Base-by-base conservation (phyloP, 2,329 filamentous ascomycete species). In the Paracamarosporium sp. region DNA sequence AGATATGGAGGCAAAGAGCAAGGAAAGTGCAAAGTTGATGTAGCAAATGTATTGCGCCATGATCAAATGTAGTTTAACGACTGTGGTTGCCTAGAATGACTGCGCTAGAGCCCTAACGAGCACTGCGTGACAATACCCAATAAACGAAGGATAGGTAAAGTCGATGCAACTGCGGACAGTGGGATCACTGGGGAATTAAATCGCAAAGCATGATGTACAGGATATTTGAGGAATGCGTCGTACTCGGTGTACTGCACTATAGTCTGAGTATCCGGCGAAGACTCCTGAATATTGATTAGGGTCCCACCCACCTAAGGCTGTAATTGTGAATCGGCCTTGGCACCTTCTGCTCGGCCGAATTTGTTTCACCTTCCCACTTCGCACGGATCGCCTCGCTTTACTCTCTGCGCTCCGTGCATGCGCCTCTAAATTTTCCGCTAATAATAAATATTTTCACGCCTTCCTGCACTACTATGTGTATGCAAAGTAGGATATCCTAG, bases 31-130 rank as follows among this genome's bases (percentile, higher is more conserved):
- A 45, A 52, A 59, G 45, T 40, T 43, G 40, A 59, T 30, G 25
- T 31, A 48, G 47, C 33, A 43, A 56, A 38, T 52, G 50, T 62
- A 52, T 46, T 53, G 27, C 27, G 50, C 31, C 59, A 59, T 62
- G 35, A 47, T 53, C 15, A 43, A 38, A 38, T 40, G 44, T 12
- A 33, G 6, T 13, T n/a, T 35, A 3, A 35, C 13, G 15, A 35
- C 15, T 44, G 9, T 27, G 12, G 47, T 38, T 51, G 47, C 47
- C 52, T 55, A 47, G 43, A 41, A 25, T 36, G 25, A 50, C 45
- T 30, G 25, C 28, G 8, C n/a, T 31, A 20, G 44, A 46, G 22
- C 27, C 7, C 11, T 11, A 46, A 53, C 36, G 22, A 33, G 33
- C 41, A 44, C 41, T 30, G 35, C 38, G 36, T 44, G 47, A 33